Conservation (phyloP, 1,284 basidiomycete species). For the Irpex sp. region DNA sequence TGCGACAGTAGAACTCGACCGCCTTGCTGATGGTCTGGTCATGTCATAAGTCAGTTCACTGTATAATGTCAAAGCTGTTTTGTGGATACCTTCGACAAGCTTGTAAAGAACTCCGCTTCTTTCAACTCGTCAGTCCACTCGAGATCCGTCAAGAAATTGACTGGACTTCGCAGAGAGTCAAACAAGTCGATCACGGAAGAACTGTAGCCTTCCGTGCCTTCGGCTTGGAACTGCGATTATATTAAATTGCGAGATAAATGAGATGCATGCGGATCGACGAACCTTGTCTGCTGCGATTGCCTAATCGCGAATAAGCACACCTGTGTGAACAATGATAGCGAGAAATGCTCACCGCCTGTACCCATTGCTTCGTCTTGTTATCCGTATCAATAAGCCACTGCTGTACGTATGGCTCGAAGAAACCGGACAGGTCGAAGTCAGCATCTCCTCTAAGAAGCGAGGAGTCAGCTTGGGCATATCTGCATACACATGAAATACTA, state of each 20-base stretch:
- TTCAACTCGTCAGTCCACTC: conserved; percentile 92
- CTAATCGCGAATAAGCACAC: conserved; percentile 29
- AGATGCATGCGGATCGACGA: conserved; percentile 16
- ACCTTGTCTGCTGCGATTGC: conserved; percentile 89
- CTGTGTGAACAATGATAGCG: neutral
- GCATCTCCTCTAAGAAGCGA: conserved; percentile 42
- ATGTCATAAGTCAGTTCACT: neutral
- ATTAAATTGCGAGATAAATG: neutral
- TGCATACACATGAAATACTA: conserved; percentile 25
- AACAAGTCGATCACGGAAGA: conserved; percentile 97
- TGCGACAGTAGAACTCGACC: conserved; percentile 88
- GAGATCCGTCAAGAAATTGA: conserved; percentile 84
- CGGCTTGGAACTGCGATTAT: conserved; percentile 72
- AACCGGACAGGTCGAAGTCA: conserved; percentile 66
- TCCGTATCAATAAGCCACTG: conserved; percentile 92
- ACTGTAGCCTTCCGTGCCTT: conserved; percentile 82
- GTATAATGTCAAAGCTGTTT: neutral
- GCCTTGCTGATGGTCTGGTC: conserved; percentile 85
- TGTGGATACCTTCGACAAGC: conserved; percentile 67
- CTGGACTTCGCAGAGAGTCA: conserved; percentile 89
- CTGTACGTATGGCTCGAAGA: conserved; percentile 87
- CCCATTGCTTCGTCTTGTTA: conserved; percentile 91
- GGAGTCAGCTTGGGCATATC: conserved; percentile 2
- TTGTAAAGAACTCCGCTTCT: conserved; percentile 87
- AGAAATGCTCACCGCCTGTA: conserved; percentile 67